Conservation (phyloP, 2,329 filamentous ascomycete genomes). For the Claviceps cyperi region DNA sequence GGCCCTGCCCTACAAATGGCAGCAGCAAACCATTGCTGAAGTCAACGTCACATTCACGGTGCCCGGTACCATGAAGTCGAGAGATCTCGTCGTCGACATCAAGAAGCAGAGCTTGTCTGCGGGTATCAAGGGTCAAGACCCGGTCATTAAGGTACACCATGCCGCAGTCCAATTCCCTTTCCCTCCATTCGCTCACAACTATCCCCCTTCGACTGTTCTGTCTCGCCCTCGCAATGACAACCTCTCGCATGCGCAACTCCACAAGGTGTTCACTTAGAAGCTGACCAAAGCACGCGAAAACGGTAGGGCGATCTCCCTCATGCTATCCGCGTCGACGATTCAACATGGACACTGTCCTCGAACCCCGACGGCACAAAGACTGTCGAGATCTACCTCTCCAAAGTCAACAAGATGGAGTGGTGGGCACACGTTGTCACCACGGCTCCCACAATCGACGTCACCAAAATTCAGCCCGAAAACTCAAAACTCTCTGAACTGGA, state of each 20-base stretch:
- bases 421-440: conserved; percentile 82
- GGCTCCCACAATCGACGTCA: conserved; percentile 85
- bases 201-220: too few species aligned
- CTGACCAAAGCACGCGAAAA: neutral
- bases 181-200: neutral
- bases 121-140: conserved; percentile 75
- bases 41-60: conserved; percentile 67
- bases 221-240: neutral
- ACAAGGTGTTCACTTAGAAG: neutral
- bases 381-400: conserved; percentile 80
- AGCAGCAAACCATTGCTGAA: conserved; percentile 83
- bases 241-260: neutral
- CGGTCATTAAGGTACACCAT: conserved; percentile 58
- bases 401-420: conserved; percentile 95
- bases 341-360: conserved; percentile 79
- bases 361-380: conserved; percentile 52
- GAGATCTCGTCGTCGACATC: conserved; percentile 71
- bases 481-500: conserved; percentile 86
- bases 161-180: conserved; percentile 20
- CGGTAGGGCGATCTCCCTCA: conserved; percentile 74
- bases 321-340: conserved; percentile 68
- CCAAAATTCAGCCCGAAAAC: conserved; percentile 87
- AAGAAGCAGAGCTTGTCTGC: conserved; percentile 66
- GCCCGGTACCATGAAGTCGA: conserved; percentile 69
- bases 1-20: conserved; percentile 92